These are phyloP conservation scores for Cornus suecica DNA, from an alignment of 148 eudicot genomes.

Conservation along the genomic window DNA sequence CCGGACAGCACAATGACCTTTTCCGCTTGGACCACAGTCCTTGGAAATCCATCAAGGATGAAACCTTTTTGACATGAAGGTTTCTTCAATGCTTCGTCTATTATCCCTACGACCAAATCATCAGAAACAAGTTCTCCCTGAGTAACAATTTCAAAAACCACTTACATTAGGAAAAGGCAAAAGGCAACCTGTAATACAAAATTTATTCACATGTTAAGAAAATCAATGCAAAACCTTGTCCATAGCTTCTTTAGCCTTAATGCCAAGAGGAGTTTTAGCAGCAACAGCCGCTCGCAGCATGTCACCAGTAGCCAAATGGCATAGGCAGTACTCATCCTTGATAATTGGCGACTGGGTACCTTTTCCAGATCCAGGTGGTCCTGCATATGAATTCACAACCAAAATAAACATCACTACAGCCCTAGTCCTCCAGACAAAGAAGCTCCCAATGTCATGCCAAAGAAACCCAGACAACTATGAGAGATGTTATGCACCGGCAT, in stretches of 20 bases:
- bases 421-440: neutral
- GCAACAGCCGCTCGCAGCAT: constrained; percentile 99
- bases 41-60: constrained; percentile 96
- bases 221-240: constrained; percentile 51
- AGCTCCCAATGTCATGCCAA: neutral
- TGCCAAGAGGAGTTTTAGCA: constrained; percentile 86
- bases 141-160: constrained; percentile 2
- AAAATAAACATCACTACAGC: neutral
- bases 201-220: neutral
- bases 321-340: constrained; percentile 92
- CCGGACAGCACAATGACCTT: constrained; percentile 41
- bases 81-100: constrained; percentile 87
- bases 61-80: constrained; percentile 96
- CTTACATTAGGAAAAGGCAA: neutral
- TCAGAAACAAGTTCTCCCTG: constrained; percentile 90
- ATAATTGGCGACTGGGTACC: constrained; percentile 92
- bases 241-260: constrained; percentile 97
- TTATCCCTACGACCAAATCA: constrained; percentile 91
- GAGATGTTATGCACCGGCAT: neutral
- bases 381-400: constrained; percentile 27
- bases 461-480: neutral
- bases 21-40: constrained; percentile 87
- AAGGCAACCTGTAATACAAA: neutral
- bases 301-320: constrained; percentile 96
- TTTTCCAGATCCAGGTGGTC: constrained; percentile 98